A percentile compares a stretch with the other conserved stretches of the same genome.
phyloP scores from a whole-genome alignment of 2,329 filamentous ascomycete genomes.

The Xylariaceae sp. region DNA sequence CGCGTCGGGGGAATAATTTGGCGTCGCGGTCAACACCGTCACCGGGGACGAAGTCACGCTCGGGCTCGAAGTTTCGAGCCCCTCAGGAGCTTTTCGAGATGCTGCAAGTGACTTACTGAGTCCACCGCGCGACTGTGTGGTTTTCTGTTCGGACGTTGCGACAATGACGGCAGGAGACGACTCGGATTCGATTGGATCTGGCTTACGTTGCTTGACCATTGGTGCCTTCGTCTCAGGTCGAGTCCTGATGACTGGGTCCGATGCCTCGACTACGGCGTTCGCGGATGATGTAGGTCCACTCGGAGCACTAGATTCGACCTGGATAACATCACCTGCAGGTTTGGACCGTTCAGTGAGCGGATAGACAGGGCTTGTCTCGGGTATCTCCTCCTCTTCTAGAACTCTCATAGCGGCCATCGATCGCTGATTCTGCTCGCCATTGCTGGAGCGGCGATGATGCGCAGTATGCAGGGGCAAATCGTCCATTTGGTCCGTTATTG shows the following conservation, averaged over 20 bases:
- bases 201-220: neutral
- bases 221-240: neutral
- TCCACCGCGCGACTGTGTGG: constrained; percentile 20
- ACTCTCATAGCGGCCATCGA: constrained; percentile 9
- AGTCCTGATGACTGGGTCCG: constrained; percentile 2
- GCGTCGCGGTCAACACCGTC: constrained; percentile 28
- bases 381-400: constrained; percentile 28
- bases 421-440: constrained; percentile 9
- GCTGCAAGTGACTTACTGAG: constrained; percentile 21
- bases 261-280: constrained; percentile 10
- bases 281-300: constrained; percentile 21
- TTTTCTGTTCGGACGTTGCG: constrained; percentile 25
- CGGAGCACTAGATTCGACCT: constrained; percentile 20
- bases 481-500: neutral
- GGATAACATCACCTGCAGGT: constrained; percentile 21
- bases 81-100: constrained; percentile 14
- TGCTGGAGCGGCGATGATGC: neutral
- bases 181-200: constrained; percentile 4
- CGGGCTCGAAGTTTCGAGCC: constrained; percentile 16
- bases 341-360: constrained; percentile 24
- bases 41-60: constrained; percentile 27
- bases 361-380: constrained; percentile 31
- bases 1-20: constrained; percentile 25
- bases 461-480: neutral
- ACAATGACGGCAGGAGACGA: constrained; percentile 24